Percentiles rank a stretch among this genome's conserved stretches.
phyloP scores from a whole-genome alignment of 2,329 filamentous ascomycete genomes.

The Penicillium sp. region DNA sequence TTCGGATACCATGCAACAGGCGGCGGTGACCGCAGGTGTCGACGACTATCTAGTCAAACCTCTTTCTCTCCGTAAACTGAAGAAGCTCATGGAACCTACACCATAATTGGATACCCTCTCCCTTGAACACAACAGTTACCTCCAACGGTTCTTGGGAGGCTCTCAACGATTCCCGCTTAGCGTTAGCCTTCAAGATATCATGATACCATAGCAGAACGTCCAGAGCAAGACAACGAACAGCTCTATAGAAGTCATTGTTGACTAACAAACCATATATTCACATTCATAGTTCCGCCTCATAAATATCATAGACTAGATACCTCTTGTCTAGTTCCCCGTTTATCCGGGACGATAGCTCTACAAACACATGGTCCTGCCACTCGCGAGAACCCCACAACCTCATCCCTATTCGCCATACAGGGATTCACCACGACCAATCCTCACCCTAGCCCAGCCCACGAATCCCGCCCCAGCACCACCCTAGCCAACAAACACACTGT shows the following conservation, averaged over 20 bases:
- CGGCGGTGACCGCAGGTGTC: slow-evolving; percentile 28
- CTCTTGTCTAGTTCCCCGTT: slow-evolving; percentile 21
- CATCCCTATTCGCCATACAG: slow-evolving; percentile 22
- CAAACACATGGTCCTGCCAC: slow-evolving; percentile 17
- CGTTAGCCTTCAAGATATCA: background rate
- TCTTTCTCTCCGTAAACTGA: slow-evolving; percentile 30
- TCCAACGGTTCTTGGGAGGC: too few species aligned
- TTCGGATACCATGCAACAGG: slow-evolving; percentile 30
- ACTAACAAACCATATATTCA: background rate
- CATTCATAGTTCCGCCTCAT: slow-evolving; percentile 13
- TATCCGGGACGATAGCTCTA: slow-evolving; percentile 19
- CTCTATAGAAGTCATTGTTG: background rate
- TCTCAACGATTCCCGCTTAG: background rate
- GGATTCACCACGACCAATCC: slow-evolving; percentile 27
- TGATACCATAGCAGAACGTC: background rate
- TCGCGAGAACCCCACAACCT: slow-evolving; percentile 33
- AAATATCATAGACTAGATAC: slow-evolving; percentile 32
- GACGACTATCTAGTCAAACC: slow-evolving; percentile 33
- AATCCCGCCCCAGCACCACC: slow-evolving; percentile 17
- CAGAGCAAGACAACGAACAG: background rate
- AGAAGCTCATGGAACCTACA: slow-evolving; percentile 22
- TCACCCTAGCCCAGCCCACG: slow-evolving; percentile 12
- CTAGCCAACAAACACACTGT: slow-evolving; percentile 23
- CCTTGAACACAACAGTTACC: background rate
- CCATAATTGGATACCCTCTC: background rate